Percentiles rank a stretch among this genome's conserved stretches.
These are phyloP conservation scores for Teunomyces pallodes DNA, from an alignment of 805 yeast genomes.

Conservation along the genomic window DNA sequence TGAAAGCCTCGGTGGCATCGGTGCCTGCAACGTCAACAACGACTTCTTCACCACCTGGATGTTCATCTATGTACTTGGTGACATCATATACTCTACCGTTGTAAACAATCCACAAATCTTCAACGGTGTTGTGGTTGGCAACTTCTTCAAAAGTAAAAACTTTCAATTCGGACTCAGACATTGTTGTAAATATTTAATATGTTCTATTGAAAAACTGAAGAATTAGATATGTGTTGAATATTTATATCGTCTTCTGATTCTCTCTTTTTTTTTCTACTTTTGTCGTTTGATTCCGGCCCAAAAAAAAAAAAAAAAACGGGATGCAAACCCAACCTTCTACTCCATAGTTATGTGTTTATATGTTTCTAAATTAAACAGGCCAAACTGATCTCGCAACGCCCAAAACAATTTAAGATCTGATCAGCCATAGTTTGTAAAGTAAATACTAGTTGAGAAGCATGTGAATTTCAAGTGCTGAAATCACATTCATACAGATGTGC, in stretches of 20 bases:
- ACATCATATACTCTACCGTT: slow-evolving; percentile 45
- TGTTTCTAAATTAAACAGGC: not conserved
- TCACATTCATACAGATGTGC: slow-evolving; percentile 1
- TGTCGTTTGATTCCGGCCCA: slow-evolving; percentile 4
- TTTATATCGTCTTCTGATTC: slow-evolving; percentile 1
- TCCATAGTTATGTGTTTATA: not conserved
- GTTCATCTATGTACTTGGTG: slow-evolving; percentile 43
- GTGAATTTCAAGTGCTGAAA: not conserved
- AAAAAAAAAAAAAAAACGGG: not conserved
- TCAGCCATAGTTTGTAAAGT: not conserved
- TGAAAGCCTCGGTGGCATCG: slow-evolving; percentile 46
- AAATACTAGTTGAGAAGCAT: not conserved
- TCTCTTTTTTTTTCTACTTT: slow-evolving; percentile 4
- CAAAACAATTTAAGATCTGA: not conserved
- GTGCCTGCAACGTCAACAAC: slow-evolving; percentile 42
- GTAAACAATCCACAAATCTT: slow-evolving; percentile 45
- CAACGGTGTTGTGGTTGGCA: slow-evolving; percentile 35
- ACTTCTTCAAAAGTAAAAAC: slow-evolving; percentile 56
- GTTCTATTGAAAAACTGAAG: not conserved
- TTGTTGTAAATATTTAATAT: not conserved
- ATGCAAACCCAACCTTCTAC: not conserved
- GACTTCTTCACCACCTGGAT: slow-evolving; percentile 50
- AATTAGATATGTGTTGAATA: slow-evolving; percentile 4
- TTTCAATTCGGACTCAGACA: slow-evolving; percentile 25
- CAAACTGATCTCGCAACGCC: too few relatives aligned